Percentiles rank a stretch among this genome's conserved stretches.
Conservation (phyloP, 495 filamentous ascomycete genomes). For the Bathelium albidoporum region DNA sequence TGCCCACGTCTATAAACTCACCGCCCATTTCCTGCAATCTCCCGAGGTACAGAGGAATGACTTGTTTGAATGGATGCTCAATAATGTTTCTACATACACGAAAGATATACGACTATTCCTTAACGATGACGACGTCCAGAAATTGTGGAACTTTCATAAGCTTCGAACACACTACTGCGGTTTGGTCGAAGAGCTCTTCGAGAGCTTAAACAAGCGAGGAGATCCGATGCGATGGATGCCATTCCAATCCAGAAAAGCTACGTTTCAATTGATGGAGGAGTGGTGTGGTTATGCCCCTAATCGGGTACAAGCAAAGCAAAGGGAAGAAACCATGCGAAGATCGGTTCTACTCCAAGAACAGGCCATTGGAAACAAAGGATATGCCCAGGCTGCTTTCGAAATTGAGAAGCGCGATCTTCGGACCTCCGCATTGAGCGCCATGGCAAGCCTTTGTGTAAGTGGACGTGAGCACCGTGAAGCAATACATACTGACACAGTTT, state of each 20-base stretch:
- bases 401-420: slow-evolving; percentile 90
- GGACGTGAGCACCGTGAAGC: neutral
- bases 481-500: slow-evolving; percentile 12
- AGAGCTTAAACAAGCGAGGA: slow-evolving; percentile 76
- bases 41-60: slow-evolving; percentile 76
- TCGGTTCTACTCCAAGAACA: slow-evolving; percentile 58
- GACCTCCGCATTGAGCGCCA: slow-evolving; percentile 83
- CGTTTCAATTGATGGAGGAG: slow-evolving; percentile 94
- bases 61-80: slow-evolving; percentile 79
- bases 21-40: slow-evolving; percentile 77
- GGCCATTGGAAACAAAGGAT: slow-evolving; percentile 59
- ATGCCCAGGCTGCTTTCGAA: slow-evolving; percentile 78
- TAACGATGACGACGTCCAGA: slow-evolving; percentile 87
- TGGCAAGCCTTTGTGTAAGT: slow-evolving; percentile 83
- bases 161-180: slow-evolving; percentile 89
- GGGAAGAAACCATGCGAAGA: slow-evolving; percentile 82
- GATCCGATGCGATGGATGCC: slow-evolving; percentile 89
- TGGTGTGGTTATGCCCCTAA: slow-evolving; percentile 98
- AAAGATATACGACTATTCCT: slow-evolving; percentile 89
- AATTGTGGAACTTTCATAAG: slow-evolving; percentile 92
- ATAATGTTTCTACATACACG: slow-evolving; percentile 46
- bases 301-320: slow-evolving; percentile 64
- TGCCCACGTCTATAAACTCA: slow-evolving; percentile 89
- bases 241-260: slow-evolving; percentile 85
- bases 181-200: slow-evolving; percentile 82